A percentile compares a stretch with the other conserved stretches of the same genome.
These are phyloP conservation scores for Trypanosoma boissoni DNA, from an alignment of 208 protist species.

Conservation along the genomic window DNA sequence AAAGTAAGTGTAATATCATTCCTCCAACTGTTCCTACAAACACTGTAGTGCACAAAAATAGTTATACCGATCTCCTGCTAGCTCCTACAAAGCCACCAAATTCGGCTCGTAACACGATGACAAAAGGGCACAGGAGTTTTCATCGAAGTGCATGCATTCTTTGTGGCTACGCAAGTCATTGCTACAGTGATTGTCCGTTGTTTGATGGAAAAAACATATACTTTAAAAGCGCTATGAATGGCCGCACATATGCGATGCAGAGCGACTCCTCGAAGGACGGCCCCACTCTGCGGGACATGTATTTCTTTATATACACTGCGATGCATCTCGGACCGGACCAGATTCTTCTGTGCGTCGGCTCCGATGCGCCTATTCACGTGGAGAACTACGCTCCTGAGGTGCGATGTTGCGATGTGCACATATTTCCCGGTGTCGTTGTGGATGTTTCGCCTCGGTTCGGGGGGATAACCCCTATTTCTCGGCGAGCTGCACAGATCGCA, in stretches of 20 bases:
- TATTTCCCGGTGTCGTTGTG: conserved; percentile 38
- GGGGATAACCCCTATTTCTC: too few species aligned
- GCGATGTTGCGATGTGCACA: conserved; percentile 27
- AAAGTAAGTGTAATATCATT: too few species aligned
- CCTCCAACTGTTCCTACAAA: too few species aligned
- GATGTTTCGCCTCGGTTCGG: conserved; percentile 19
- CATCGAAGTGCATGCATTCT: conserved; percentile 39
- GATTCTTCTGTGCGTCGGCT: conserved; percentile 7
- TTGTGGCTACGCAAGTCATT: conserved; percentile 34
- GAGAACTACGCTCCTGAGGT: conserved; percentile 11
- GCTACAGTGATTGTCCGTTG: conserved; percentile 36
- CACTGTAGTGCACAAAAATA: too few species aligned
- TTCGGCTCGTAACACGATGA: neutral
- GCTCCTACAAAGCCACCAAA: too few species aligned
- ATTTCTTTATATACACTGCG: conserved; percentile 26
- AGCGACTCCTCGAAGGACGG: conserved; percentile 27
- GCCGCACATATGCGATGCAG: conserved; percentile 36
- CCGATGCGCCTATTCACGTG: neutral
- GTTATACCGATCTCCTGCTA: too few species aligned
- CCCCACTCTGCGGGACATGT: conserved; percentile 33
- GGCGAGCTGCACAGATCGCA: neutral
- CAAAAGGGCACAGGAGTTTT: neutral
- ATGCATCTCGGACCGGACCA: conserved; percentile 16
- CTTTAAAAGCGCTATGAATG: conserved; percentile 27
- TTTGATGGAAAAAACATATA: conserved; percentile 34